Evolutionary conservation across 2,329 filamentous ascomycete genomes (phyloP).

Genomic region (Nemania sp.): DNA sequence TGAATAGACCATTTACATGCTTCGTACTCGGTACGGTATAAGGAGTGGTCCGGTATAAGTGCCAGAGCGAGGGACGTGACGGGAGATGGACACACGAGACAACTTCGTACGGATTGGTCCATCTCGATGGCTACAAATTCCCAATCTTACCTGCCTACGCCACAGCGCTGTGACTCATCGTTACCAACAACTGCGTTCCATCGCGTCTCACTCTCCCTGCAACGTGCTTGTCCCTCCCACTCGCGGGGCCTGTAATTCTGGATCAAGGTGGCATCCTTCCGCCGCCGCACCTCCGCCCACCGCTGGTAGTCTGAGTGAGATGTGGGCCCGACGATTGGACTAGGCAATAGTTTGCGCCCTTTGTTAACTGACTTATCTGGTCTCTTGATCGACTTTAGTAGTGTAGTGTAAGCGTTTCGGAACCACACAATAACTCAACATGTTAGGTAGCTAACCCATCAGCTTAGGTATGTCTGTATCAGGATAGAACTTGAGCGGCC

Average conservation of each 20-base stretch:
- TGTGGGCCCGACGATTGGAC: slow-evolving; percentile 1
- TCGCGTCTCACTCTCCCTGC: slow-evolving; percentile 24
- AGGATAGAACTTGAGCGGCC: neutral
- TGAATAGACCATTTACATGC: neutral
- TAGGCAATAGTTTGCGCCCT: slow-evolving; percentile 8
- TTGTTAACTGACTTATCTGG: neutral
- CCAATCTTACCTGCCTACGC: slow-evolving; percentile 2
- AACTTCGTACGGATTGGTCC: no score
- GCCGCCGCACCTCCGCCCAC: neutral
- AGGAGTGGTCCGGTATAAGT: no score
- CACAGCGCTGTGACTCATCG: slow-evolving; percentile 33
- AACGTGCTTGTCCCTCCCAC: slow-evolving; percentile 3
- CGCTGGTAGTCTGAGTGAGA: neutral
- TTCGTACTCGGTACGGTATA: no score
- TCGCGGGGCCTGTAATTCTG: neutral
- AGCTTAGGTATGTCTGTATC: neutral
- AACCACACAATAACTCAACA: neutral
- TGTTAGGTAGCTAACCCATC: no score
- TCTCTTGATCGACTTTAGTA: neutral
- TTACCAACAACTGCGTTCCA: slow-evolving; percentile 27
- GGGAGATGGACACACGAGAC: no score
- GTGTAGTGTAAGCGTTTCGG: neutral
- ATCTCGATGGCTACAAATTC: no score
- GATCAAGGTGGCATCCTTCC: neutral
- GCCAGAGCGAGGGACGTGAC: no score